These are phyloP conservation scores for Populus tremula DNA, from an alignment of 345 rosid species.

Conservation along the genomic window DNA sequence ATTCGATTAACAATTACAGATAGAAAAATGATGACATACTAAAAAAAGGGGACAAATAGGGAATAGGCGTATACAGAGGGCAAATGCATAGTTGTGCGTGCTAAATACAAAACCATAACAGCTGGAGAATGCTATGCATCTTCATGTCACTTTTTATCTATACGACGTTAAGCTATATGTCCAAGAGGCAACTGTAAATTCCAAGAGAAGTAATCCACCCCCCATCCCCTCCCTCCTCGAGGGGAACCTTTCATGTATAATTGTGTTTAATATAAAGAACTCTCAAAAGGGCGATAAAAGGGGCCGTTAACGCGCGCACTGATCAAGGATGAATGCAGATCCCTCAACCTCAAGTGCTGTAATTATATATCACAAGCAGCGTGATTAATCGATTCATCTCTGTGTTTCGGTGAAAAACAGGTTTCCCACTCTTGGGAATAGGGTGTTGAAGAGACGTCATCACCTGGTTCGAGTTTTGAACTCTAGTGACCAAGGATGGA, in stretches of 20 bases:
- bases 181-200: too few species aligned
- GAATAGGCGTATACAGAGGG: background rate
- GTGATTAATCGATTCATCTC: background rate
- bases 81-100: background rate
- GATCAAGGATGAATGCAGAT: too few species aligned
- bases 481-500: background rate
- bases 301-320: too few species aligned
- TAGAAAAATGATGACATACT: background rate
- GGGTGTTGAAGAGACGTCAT: background rate
- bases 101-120: background rate
- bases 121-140: background rate
- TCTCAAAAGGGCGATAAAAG: too few species aligned
- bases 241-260: too few species aligned
- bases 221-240: too few species aligned
- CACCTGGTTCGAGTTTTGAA: background rate
- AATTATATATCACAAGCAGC: too few species aligned
- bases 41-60: background rate
- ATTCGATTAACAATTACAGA: too few species aligned
- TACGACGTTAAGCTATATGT: background rate
- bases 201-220: too few species aligned
- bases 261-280: too few species aligned
- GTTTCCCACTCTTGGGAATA: background rate
- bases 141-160: background rate
- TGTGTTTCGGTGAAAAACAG: background rate
- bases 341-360: background rate